Evolutionary conservation across 129 eudicot genomes (phyloP), one percentile per base, ranked within the genome.

Genomic region (Lactuca saligna): DNA sequence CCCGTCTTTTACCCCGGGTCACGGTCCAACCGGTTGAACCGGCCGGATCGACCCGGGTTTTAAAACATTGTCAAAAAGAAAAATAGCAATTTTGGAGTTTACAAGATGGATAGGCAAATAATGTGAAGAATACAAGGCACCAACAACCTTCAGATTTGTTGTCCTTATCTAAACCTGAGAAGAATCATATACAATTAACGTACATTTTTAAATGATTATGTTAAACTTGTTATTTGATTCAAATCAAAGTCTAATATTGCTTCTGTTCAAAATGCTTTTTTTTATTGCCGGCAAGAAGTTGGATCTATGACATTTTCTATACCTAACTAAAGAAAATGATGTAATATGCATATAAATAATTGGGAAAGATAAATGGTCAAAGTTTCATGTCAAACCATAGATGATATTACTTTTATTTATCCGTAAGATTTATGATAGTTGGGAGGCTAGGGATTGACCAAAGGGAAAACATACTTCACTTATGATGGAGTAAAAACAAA

Each of bases 321-420:
- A 69, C 75, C 80, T 76, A 76, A 76, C 75, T 75, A 61, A 15
- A 38, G 69, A 76, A 76, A 53, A 57, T 44, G 80, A 76, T 61
- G 70, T 68, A 29, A 60, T 50, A 1, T 32, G 51, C 44, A 25
- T 37, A 37, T 7, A 74, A 34, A 65, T 53, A 33, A 41, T 53
- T 61, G 35, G 58, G 62, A 35, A 33, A 17, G 17, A 11, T n/a
- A 48, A 58, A 12, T 5, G 49, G 14, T 31, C 59, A 59, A 31
- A 44, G 3, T 48, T 58, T 46, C 32, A 41, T 69, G 57, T 41
- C 57, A 44, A 59, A 58, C 12, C 44, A 33, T 4, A 10, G 31
- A 58, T 4, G 14, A 37, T 11, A 33, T 15, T 37, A 29, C 48
- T 57, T 39, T 54, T 37, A 5, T 29, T 17, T 17, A 6, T 15